These are phyloP conservation scores for Draba incana DNA, from an alignment of 345 rosid species.

Conservation along the genomic window DNA sequence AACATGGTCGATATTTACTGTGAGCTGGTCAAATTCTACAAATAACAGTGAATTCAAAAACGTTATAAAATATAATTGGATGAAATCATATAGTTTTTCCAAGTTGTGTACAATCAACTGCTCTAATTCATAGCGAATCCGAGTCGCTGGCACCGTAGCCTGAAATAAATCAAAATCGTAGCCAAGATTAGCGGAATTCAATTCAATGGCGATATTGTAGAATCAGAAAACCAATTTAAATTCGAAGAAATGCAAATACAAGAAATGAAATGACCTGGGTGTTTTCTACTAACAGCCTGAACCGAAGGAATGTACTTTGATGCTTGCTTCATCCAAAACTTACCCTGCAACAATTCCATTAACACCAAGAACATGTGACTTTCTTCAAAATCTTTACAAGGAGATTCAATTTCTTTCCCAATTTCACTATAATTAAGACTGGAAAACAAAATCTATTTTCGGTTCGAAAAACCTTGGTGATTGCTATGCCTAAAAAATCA, in stretches of 20 bases:
- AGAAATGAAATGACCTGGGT: conserved; percentile 50
- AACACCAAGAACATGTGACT: background rate
- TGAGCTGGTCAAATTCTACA: too few species aligned
- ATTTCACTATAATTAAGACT: too few species aligned
- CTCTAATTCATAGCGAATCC: background rate
- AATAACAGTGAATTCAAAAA: too few species aligned
- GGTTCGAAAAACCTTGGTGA: too few species aligned
- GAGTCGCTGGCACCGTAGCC: conserved; percentile 20
- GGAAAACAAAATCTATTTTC: too few species aligned
- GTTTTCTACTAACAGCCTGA: conserved; percentile 73
- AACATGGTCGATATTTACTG: too few species aligned
- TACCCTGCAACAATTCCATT: conserved; percentile 47
- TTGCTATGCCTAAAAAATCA: too few species aligned
- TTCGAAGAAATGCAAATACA: too few species aligned
- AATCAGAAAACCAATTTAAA: background rate
- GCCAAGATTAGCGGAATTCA: background rate
- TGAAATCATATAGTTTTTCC: background rate
- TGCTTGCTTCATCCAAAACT: conserved; percentile 73
- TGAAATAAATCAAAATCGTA: background rate
- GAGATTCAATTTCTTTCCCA: background rate
- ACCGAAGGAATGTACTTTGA: conserved; percentile 62
- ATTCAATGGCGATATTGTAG: background rate
- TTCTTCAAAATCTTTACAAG: background rate
- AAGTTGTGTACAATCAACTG: background rate
- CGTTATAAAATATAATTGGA: too few species aligned